Conservation (phyloP, 257 asterid genomes). For the Solanum medicagineum region DNA sequence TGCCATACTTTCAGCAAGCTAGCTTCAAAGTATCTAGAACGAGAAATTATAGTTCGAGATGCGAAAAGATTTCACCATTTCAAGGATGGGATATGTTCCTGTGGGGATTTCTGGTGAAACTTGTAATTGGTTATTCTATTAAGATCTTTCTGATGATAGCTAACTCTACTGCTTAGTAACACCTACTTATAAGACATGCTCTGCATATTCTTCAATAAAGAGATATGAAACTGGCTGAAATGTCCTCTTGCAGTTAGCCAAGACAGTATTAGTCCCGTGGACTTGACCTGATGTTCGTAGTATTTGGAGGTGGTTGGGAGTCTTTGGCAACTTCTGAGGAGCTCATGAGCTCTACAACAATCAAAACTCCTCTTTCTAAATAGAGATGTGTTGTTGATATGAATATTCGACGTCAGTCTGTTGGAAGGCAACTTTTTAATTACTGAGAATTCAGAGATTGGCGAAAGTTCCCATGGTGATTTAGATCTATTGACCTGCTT, state of each 20-base stretch:
- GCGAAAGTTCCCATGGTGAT: not conserved
- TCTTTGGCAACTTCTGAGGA: not conserved
- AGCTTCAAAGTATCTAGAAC: conserved; percentile 29
- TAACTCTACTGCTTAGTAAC: not conserved
- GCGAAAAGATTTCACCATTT: conserved; percentile 73
- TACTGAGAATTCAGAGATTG: not conserved
- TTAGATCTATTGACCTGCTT: not conserved
- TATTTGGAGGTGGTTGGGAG: not conserved
- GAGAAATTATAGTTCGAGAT: conserved; percentile 64
- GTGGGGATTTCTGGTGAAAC: conserved; percentile 75
- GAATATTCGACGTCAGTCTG: not conserved
- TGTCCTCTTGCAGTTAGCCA: not conserved
- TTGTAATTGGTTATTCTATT: not conserved
- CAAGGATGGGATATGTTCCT: conserved; percentile 66
- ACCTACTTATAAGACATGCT: not conserved
- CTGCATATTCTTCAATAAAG: not conserved
- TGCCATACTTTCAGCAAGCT: conserved; percentile 66
- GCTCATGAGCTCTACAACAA: not conserved
- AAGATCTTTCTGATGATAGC: not conserved
- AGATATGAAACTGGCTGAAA: not conserved
- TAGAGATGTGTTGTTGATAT: not conserved
- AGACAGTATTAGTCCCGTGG: not conserved
- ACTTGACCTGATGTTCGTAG: not conserved
- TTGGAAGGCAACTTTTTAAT: not conserved
- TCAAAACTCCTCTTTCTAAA: not conserved